These are phyloP conservation scores for Neurospora sp. DNA, from an alignment of 495 filamentous ascomycete genomes.

Conservation along the genomic window DNA sequence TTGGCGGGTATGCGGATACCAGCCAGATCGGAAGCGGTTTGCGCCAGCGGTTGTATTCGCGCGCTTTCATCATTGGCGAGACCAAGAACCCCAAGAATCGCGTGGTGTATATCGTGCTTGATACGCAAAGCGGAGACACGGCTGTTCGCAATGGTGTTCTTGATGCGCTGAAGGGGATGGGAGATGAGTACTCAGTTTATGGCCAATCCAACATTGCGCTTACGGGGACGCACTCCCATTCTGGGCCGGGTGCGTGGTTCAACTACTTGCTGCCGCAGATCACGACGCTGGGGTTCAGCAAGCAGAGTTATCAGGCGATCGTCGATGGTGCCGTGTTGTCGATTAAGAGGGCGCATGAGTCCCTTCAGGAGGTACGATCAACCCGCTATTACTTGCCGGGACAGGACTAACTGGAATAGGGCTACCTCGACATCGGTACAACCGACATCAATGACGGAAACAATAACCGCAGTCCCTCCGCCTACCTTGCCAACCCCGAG, in stretches of 20 bases:
- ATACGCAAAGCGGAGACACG: conserved; percentile 78
- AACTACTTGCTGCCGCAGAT: conserved; percentile 95
- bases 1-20: conserved; percentile 64
- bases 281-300: conserved; percentile 75
- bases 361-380: conserved; percentile 47
- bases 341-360: conserved; percentile 74
- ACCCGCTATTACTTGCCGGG: neutral
- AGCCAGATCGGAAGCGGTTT: conserved; percentile 73
- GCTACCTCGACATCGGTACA: conserved; percentile 37
- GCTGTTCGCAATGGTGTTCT: conserved; percentile 79
- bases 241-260: conserved; percentile 86
- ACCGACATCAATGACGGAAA: conserved; percentile 55
- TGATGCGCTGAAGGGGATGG: conserved; percentile 53
- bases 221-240: conserved; percentile 87
- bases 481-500: conserved; percentile 81
- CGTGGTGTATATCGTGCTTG: conserved; percentile 79
- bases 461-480: conserved; percentile 75
- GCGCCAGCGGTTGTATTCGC: conserved; percentile 74
- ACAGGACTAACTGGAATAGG: conserved; percentile 14
- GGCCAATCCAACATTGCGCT: conserved; percentile 73
- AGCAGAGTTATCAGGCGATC: conserved; percentile 80
- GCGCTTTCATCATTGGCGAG: conserved; percentile 82
- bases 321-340: conserved; percentile 80
- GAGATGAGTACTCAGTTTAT: conserved; percentile 46
- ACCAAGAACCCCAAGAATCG: conserved; percentile 56